Evolutionary conservation across 2,329 filamentous ascomycete species (phyloP).

Genomic region (Sphaerulina vaccinii): DNA sequence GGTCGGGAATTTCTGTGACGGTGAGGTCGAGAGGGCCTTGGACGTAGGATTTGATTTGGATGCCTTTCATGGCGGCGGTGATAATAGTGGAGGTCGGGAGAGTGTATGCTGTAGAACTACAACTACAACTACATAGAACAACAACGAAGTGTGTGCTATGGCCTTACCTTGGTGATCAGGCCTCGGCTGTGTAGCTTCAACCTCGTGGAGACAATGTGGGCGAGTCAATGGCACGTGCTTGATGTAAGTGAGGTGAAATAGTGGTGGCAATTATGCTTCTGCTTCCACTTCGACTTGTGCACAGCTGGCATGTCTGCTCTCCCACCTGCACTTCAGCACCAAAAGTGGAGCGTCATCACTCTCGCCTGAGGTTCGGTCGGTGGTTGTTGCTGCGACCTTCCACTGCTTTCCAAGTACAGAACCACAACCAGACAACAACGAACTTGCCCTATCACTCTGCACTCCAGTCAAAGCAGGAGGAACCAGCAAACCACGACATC

Average conservation of each 20-base stretch:
- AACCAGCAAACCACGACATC: background rate
- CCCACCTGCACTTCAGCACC: too few relatives aligned
- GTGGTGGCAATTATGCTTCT: background rate
- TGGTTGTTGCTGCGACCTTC: background rate
- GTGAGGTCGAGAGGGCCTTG: constrained; percentile 77
- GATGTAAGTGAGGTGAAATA: background rate
- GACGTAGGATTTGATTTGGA: constrained; percentile 34
- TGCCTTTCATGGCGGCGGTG: constrained; percentile 64
- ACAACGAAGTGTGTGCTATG: too few relatives aligned
- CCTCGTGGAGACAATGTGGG: background rate
- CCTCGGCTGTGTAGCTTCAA: too few relatives aligned
- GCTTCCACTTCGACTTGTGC: background rate
- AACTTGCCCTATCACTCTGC: background rate
- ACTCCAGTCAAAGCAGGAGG: too few relatives aligned
- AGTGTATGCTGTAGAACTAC: background rate
- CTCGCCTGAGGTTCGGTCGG: too few relatives aligned
- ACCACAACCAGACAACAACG: background rate
- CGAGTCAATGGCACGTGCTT: background rate
- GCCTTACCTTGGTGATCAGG: too few relatives aligned
- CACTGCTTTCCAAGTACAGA: background rate
- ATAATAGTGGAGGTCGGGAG: background rate
- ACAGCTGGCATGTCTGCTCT: background rate
- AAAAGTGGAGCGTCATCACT: background rate
- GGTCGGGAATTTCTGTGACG: constrained; percentile 72
- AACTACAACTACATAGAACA: too few relatives aligned